Evolutionary conservation across 305 asterid genomes (phyloP), one percentile per base, ranked within the genome.

Genomic region (Rubia peregrina): DNA sequence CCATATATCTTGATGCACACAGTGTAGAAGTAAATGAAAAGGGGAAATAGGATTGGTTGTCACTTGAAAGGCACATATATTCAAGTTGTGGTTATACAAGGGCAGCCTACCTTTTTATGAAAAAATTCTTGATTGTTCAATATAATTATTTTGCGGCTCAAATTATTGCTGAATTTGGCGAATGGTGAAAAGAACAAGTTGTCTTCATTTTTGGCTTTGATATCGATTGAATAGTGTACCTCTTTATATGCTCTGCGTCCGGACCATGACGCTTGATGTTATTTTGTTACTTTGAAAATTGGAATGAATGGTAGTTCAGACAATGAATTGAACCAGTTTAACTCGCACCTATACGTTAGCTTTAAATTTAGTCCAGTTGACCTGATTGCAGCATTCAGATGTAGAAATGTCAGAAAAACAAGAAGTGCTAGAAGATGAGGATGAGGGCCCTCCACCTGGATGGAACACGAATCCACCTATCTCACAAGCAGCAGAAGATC

Each of bases 381-480:
- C 72, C 59, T 33, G 44, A 77, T 74, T 72, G 69, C 75, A 61
- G 77, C 65, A 64, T 80, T 76, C 84, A 83, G 95, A 86, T 82
- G 77, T 44, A 67, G 84, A 65, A 69, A 82, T 69, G 77, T 78
- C 68, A 74, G 77, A 76, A 82, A 76, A 80, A 70, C 81, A 80
- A 71, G 84, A 80, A n/a, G 77, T 74, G 43, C 74, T 70, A 1
- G 87, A 85, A 22, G 94, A 84, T 33, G 90, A 85, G 33, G 92
- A 83, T 76, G 92, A 84, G 74, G 90, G 96, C 43, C 96, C 95
- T 1, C 96, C 97, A 60, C 91, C 92, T 11, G 96, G 92, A 66
- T 84, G 90, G 96, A 82, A 81, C 65, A 62, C 40, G 26, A 53
- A 53, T 44, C 74, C 72, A 40, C 64, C 77, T 19, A 71, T 67